Evolutionary conservation across 208 protist species (phyloP).

Genomic region (Leishmania lainsoni): DNA sequence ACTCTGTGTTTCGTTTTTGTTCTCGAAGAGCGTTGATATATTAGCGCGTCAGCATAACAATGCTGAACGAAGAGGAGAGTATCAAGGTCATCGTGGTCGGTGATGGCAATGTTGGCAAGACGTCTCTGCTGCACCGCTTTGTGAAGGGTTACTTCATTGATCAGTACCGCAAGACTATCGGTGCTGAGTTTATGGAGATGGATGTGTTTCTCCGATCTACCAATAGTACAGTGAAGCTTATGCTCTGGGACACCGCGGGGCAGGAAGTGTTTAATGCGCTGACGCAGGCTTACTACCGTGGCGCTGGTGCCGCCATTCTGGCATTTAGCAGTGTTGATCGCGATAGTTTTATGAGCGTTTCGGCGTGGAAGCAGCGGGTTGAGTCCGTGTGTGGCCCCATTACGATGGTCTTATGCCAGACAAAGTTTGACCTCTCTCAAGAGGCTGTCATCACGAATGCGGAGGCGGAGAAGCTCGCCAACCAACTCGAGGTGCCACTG

Average conservation of each 20-base stretch:
- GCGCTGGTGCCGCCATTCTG: conserved; percentile 83
- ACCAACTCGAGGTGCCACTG: conserved; percentile 79
- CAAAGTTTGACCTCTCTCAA: conserved; percentile 93
- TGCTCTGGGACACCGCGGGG: conserved; percentile 96
- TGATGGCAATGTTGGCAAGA: conserved; percentile 95
- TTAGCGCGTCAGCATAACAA: background rate
- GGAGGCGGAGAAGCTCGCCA: conserved; percentile 89
- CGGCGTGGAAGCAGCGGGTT: conserved; percentile 88
- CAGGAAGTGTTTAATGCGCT: conserved; percentile 93
- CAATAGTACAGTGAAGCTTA: conserved; percentile 80
- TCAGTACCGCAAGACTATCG: conserved; percentile 93
- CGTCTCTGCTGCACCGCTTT: conserved; percentile 91
- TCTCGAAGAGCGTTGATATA: background rate
- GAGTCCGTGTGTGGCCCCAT: conserved; percentile 82
- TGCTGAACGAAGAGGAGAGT: conserved; percentile 58
- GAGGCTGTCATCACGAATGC: conserved; percentile 75
- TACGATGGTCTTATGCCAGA: conserved; percentile 93
- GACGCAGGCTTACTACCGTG: conserved; percentile 94
- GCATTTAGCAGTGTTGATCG: conserved; percentile 92
- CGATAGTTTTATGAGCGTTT: conserved; percentile 85
- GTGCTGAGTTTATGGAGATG: conserved; percentile 94
- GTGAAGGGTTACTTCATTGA: conserved; percentile 90
- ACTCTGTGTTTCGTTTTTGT: background rate
- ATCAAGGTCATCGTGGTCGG: conserved; percentile 96
- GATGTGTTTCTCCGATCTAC: conserved; percentile 68